A percentile compares a stretch with the other conserved stretches of the same genome.
Conservation (phyloP, 352 stramenopile genomes). For the Pilasporangium apinafurcum region DNA sequence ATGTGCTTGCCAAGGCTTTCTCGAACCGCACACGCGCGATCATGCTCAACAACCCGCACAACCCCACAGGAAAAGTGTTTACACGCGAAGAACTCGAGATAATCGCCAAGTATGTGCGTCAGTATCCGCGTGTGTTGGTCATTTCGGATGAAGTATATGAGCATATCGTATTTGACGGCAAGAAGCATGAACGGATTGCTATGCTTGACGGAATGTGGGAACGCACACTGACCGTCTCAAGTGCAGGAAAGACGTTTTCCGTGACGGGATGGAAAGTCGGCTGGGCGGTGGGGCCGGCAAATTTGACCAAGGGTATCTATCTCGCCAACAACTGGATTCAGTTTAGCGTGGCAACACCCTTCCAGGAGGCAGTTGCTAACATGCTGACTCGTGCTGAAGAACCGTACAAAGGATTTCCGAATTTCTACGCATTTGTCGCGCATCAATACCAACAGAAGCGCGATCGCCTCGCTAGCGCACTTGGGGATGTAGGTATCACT, state of each 20-base stretch:
- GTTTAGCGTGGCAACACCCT: constrained; percentile 82
- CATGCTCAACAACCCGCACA: constrained; percentile 98
- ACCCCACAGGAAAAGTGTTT: constrained; percentile 98
- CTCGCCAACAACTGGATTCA: constrained; percentile 86
- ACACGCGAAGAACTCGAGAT: constrained; percentile 87
- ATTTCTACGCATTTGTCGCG: constrained; percentile 79
- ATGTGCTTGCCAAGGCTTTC: constrained; percentile 81
- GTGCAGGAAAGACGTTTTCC: constrained; percentile 89
- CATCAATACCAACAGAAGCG: constrained; percentile 72
- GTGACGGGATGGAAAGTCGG: constrained; percentile 93
- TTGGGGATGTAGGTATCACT: constrained; percentile 53
- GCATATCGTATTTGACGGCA: constrained; percentile 90
- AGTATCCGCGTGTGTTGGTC: constrained; percentile 87
- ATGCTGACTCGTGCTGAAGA: constrained; percentile 67
- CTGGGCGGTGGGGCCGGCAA: constrained; percentile 85
- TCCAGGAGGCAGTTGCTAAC: constrained; percentile 78
- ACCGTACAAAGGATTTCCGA: constrained; percentile 62
- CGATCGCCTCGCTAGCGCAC: constrained; percentile 42
- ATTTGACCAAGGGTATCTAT: constrained; percentile 65
- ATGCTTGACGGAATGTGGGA: constrained; percentile 81
- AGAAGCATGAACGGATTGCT: constrained; percentile 60
- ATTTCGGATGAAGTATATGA: constrained; percentile 99
- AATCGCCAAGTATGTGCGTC: constrained; percentile 86
- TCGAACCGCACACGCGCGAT: constrained; percentile 91
- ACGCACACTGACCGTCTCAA: constrained; percentile 87